These are phyloP conservation scores for Isochrysis galbana DNA, from an alignment of 78 protist genomes.

Conservation along the genomic window DNA sequence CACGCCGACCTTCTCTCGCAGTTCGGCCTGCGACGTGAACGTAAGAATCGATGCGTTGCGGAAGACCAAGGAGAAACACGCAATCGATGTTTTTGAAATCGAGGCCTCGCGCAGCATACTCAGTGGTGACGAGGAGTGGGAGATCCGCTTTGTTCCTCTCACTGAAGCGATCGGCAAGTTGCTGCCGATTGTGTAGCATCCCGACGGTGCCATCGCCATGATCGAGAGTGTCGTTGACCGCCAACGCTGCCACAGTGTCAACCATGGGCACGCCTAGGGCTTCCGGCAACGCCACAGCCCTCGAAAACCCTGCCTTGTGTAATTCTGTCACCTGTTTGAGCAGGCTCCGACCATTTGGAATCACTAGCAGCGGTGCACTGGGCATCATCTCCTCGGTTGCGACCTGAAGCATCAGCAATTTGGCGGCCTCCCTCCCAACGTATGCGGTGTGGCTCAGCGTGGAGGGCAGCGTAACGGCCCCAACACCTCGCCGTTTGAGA, in stretches of 20 bases:
- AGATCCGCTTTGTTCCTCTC: background rate
- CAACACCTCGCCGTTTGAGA: background rate
- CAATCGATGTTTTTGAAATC: background rate
- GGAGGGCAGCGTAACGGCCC: background rate
- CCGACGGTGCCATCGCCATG: too few species aligned
- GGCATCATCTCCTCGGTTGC: background rate
- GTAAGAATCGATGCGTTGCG: background rate
- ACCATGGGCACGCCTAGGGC: background rate
- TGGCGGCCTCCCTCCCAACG: background rate
- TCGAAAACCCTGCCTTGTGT: background rate
- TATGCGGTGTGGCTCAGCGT: background rate
- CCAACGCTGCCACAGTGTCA: too few species aligned
- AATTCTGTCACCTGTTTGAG: background rate
- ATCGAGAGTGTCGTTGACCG: too few species aligned
- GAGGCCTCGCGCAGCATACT: constrained; percentile 1
- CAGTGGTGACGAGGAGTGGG: constrained; percentile 5
- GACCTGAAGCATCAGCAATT: background rate
- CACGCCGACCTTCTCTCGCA: background rate
- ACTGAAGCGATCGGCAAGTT: background rate
- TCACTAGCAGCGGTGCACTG: background rate
- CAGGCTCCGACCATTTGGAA: background rate
- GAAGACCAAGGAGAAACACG: background rate
- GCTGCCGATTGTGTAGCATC: background rate
- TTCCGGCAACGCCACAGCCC: background rate
- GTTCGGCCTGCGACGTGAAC: constrained; percentile 6